Conservation (phyloP, 345 rosid genomes). For the Linum lewisii region DNA sequence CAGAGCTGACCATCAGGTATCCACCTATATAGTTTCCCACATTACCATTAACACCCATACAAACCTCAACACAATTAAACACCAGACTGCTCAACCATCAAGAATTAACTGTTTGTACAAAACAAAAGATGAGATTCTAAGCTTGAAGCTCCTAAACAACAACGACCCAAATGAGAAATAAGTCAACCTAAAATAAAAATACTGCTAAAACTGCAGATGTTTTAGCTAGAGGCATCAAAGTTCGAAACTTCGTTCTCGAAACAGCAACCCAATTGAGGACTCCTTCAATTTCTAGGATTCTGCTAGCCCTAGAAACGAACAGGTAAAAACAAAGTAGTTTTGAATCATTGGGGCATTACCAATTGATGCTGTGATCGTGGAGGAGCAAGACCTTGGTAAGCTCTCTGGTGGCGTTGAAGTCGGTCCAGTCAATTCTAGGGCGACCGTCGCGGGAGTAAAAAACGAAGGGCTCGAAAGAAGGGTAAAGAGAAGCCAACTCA, state of each 20-base stretch:
- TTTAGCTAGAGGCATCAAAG: background rate
- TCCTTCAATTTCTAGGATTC: background rate
- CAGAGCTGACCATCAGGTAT: slow-evolving; percentile 95
- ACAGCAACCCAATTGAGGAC: background rate
- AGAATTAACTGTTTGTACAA: no score
- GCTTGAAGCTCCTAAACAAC: background rate
- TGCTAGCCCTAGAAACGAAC: background rate
- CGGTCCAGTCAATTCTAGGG: slow-evolving; percentile 81
- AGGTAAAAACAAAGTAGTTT: no score
- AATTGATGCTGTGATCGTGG: slow-evolving; percentile 55
- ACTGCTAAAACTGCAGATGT: background rate
- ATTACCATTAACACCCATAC: background rate
- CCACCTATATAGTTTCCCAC: slow-evolving; percentile 47
- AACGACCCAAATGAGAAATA: background rate
- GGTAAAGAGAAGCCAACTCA: slow-evolving; percentile 57
- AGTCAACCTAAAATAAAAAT: no score
- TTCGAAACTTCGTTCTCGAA: background rate
- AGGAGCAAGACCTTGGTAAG: slow-evolving; percentile 75
- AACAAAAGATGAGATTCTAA: no score
- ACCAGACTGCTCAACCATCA: background rate
- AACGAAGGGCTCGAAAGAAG: slow-evolving; percentile 61
- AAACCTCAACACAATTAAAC: background rate
- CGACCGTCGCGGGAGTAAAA: slow-evolving; percentile 49
- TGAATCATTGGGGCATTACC: slow-evolving; percentile 23
- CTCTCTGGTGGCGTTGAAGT: slow-evolving; percentile 76